A percentile compares a stretch with the other conserved stretches of the same genome.
Conservation (phyloP, 352 stramenopile species). For the Globisporangium uncinulatum region DNA sequence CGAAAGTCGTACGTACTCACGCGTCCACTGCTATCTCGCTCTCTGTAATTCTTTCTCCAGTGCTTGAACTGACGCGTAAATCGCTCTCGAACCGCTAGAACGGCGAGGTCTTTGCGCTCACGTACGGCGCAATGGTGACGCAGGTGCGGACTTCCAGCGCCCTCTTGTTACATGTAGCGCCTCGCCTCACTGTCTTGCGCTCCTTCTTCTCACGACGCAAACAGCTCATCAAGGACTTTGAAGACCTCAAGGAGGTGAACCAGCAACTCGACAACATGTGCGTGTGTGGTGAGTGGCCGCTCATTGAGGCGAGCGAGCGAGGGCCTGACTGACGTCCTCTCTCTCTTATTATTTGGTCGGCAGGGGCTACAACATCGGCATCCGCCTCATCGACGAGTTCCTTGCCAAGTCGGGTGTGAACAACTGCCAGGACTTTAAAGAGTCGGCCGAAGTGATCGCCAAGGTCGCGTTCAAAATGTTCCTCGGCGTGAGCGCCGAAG, state of each 20-base stretch:
- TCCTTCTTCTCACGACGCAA: not conserved
- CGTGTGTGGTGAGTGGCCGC: slow-evolving; percentile 1
- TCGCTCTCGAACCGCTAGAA: slow-evolving; percentile 44
- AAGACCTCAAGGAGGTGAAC: slow-evolving; percentile 94
- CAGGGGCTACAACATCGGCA: slow-evolving; percentile 96
- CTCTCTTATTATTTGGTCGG: not conserved
- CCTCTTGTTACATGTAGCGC: not conserved
- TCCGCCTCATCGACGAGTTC: slow-evolving; percentile 97
- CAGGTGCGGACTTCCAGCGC: slow-evolving; percentile 38
- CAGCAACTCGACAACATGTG: slow-evolving; percentile 95
- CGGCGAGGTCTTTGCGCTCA: slow-evolving; percentile 97
- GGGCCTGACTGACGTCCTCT: not conserved
- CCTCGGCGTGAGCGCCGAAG: slow-evolving; percentile 92
- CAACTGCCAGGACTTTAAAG: slow-evolving; percentile 85
- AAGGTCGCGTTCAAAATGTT: slow-evolving; percentile 99
- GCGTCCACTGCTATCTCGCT: not conserved
- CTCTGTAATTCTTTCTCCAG: not conserved
- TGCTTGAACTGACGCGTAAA: not conserved
- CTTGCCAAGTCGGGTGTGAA: slow-evolving; percentile 91
- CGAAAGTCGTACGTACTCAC: slow-evolving; percentile 78
- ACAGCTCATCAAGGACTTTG: slow-evolving; percentile 94
- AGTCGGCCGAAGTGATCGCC: slow-evolving; percentile 94
- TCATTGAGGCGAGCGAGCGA: too few species aligned
- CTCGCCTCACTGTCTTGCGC: not conserved
- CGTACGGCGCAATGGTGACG: slow-evolving; percentile 96